Evolutionary conservation across 2,329 filamentous ascomycete genomes (phyloP).

Genomic region (Talaromyces sp.): DNA sequence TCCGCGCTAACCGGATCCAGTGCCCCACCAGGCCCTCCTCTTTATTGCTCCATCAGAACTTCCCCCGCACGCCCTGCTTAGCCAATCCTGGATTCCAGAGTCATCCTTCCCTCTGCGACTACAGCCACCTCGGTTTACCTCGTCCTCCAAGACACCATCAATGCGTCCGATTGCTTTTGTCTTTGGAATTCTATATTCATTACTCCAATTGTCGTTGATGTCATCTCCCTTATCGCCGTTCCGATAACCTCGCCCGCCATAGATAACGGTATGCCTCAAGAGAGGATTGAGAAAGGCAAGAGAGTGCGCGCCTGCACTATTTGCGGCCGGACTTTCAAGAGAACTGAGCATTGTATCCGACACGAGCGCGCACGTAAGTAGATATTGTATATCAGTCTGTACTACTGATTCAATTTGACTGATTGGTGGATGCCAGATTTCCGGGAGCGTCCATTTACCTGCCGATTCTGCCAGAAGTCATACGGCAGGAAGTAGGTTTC

Average conservation of each 20-base stretch:
- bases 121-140: constrained; percentile 1
- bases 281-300: constrained; percentile 18
- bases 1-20: background rate
- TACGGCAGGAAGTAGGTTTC: constrained; percentile 33
- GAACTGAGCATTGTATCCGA: constrained; percentile 34
- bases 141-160: background rate
- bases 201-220: background rate
- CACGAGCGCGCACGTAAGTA: constrained; percentile 33
- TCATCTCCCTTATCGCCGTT: background rate
- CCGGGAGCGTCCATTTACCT: constrained; percentile 33
- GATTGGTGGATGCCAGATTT: constrained; percentile 23
- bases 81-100: constrained; percentile 6
- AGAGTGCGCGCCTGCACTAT: constrained; percentile 25
- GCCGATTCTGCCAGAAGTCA: constrained; percentile 31
- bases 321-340: constrained; percentile 33
- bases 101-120: constrained; percentile 4
- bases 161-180: background rate
- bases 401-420: background rate
- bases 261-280: constrained; percentile 16
- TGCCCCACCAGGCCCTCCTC: background rate
- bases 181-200: background rate
- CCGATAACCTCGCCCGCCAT: background rate
- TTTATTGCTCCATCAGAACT: constrained; percentile 9
- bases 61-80: constrained; percentile 14
- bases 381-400: background rate